Percentiles rank a stretch among this genome's conserved stretches.
These are phyloP conservation scores for Penicillium roqueforti DNA, from an alignment of 495 filamentous ascomycete genomes.

Conservation along the genomic window DNA sequence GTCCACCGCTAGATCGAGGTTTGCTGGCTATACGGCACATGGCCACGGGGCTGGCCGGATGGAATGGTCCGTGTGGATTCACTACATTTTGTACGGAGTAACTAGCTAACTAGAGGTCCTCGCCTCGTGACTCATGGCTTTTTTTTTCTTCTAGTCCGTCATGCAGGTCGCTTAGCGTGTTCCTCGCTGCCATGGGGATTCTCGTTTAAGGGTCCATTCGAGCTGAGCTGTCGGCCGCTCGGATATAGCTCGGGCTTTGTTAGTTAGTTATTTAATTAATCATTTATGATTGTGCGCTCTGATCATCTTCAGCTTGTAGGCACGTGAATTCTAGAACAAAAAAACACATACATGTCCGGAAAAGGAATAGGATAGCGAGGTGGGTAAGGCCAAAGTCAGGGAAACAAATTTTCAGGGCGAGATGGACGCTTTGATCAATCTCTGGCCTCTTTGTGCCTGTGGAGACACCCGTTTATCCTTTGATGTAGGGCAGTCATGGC, in stretches of 20 bases:
- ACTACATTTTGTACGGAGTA: background rate
- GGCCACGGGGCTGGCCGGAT: background rate
- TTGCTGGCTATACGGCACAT: conserved; percentile 3
- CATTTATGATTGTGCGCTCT: background rate
- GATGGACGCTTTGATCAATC: background rate
- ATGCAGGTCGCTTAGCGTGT: too few relatives aligned
- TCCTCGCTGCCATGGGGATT: background rate
- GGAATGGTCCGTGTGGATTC: background rate
- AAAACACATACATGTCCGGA: too few relatives aligned
- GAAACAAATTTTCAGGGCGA: background rate
- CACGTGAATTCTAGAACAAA: too few relatives aligned
- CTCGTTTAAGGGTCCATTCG: background rate
- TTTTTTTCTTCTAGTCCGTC: background rate
- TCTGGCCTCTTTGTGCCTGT: background rate
- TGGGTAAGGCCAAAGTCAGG: too few relatives aligned
- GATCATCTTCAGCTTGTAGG: background rate
- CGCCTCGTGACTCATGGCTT: background rate
- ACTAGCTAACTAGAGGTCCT: too few relatives aligned
- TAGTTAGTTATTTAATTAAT: background rate
- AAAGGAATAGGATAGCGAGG: too few relatives aligned
- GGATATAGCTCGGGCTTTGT: background rate
- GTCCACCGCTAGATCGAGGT: background rate
- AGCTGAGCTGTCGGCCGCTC: background rate
- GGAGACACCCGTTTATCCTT: background rate
- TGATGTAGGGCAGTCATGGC: background rate